phyloP scores from a whole-genome alignment of 2,329 filamentous ascomycete species.

The Trichoderma oligosporum region DNA sequence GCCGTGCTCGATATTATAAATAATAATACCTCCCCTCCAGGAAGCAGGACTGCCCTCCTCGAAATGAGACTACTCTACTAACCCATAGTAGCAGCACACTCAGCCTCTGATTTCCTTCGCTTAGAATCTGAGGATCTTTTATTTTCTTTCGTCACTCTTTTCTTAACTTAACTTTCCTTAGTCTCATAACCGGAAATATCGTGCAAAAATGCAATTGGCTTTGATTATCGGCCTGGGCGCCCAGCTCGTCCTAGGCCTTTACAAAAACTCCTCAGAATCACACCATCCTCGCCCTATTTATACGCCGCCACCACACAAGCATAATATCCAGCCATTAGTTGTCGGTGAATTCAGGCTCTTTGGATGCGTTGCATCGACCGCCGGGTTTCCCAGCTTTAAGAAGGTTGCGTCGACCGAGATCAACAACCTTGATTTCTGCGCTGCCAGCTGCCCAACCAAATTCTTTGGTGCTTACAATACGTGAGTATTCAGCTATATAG shows the following conservation, averaged over 20 bases:
- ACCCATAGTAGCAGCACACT: conserved; percentile 23
- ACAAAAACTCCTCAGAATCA: not conserved
- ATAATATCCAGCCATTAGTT: conserved; percentile 18
- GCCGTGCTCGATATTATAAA: not conserved
- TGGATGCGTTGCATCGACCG: conserved; percentile 28
- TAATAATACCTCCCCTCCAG: not conserved
- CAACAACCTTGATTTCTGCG: conserved; percentile 29
- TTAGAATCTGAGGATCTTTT: conserved; percentile 28
- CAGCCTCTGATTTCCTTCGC: conserved; percentile 33
- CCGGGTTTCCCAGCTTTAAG: conserved; percentile 27
- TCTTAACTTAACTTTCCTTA: conserved; percentile 25
- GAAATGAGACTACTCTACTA: conserved; percentile 6
- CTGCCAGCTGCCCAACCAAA: conserved; percentile 23
- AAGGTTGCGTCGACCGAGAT: conserved; percentile 15
- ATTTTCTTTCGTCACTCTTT: conserved; percentile 25
- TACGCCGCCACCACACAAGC: not conserved
- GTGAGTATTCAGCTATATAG: conserved; percentile 23
- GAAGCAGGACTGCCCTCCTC: not conserved
- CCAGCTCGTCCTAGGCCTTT: conserved; percentile 30
- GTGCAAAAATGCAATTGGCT: conserved; percentile 32
- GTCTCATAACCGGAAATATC: no score
- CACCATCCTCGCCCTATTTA: conserved; percentile 19
- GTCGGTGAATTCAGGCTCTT: conserved; percentile 25
- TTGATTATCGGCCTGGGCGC: conserved; percentile 31
- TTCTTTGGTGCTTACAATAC: conserved; percentile 29